Percentiles rank a stretch among this genome's conserved stretches.
Evolutionary conservation across 1,139 yeast species (phyloP).

Genomic region (Yamadazyma aaseri): DNA sequence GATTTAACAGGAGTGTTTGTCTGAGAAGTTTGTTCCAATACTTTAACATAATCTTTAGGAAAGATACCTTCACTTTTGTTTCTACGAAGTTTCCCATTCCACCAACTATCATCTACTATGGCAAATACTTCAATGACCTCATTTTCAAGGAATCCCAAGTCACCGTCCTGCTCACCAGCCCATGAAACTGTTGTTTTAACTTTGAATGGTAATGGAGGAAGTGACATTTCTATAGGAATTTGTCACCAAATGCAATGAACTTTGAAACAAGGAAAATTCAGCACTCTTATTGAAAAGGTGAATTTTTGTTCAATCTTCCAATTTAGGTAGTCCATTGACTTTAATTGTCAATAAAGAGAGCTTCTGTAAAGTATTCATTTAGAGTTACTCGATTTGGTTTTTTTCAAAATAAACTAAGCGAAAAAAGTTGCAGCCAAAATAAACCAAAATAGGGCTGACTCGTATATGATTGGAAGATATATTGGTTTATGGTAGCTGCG

Average conservation of each 20-base stretch:
- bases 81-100: slow-evolving; percentile 79
- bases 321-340: not conserved
- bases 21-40: slow-evolving; percentile 34
- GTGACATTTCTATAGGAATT: slow-evolving; percentile 12
- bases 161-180: slow-evolving; percentile 87
- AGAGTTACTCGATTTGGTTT: slow-evolving; percentile 1
- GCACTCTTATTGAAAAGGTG: not conserved
- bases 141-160: slow-evolving; percentile 90
- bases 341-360: not conserved
- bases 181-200: slow-evolving; percentile 83
- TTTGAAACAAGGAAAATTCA: not conserved
- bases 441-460: too few relatives aligned
- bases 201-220: slow-evolving; percentile 58
- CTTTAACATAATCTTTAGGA: slow-evolving; percentile 83
- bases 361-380: not conserved
- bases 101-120: slow-evolving; percentile 88
- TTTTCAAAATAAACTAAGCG: slow-evolving; percentile 1
- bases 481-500: too few relatives aligned
- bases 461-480: too few relatives aligned
- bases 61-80: slow-evolving; percentile 83
- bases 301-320: slow-evolving; percentile 1
- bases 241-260: not conserved
- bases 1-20: slow-evolving; percentile 15
- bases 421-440: slow-evolving; percentile 4
- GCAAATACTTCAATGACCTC: slow-evolving; percentile 82